phyloP scores from a whole-genome alignment of 2,329 filamentous ascomycete genomes.

The Cordyceps pruinosa region DNA sequence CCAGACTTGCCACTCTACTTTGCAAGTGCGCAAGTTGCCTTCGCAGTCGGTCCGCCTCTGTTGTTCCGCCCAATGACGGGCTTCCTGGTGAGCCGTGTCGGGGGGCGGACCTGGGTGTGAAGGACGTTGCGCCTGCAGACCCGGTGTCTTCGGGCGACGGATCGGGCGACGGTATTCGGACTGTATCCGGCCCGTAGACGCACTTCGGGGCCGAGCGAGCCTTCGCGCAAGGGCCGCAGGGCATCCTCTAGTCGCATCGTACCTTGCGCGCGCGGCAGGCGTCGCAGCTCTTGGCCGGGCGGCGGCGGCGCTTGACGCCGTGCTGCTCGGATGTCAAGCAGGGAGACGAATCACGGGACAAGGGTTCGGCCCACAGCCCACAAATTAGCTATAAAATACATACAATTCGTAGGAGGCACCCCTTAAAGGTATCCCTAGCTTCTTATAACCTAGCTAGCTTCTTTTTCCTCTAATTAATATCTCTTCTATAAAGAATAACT shows the following conservation, averaged over 20 bases:
- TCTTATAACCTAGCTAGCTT: too few species aligned
- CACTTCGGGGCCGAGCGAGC: constrained; percentile 4
- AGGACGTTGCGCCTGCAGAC: not conserved
- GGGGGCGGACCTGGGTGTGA: not conserved
- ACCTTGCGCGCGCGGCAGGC: constrained; percentile 10
- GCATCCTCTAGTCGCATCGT: constrained; percentile 2
- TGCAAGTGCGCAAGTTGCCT: not conserved
- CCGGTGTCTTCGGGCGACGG: not conserved
- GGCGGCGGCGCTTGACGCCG: constrained; percentile 1
- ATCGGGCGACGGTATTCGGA: not conserved
- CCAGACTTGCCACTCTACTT: not conserved
- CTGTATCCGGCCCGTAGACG: not conserved
- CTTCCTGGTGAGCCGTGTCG: not conserved
- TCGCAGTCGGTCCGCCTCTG: not conserved
- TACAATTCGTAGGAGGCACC: too few species aligned
- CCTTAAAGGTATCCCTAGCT: too few species aligned
- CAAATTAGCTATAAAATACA: too few species aligned
- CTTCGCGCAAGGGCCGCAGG: constrained; percentile 2
- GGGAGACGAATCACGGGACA: too few species aligned
- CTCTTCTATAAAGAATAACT: too few species aligned
- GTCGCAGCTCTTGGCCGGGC: constrained; percentile 11
- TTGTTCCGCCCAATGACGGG: not conserved
- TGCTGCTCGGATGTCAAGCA: too few species aligned
- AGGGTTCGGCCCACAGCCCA: too few species aligned
- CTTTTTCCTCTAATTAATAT: too few species aligned